Base-by-base conservation (phyloP, 176 grass and related monocot species). In the Carex littledalei region DNA sequence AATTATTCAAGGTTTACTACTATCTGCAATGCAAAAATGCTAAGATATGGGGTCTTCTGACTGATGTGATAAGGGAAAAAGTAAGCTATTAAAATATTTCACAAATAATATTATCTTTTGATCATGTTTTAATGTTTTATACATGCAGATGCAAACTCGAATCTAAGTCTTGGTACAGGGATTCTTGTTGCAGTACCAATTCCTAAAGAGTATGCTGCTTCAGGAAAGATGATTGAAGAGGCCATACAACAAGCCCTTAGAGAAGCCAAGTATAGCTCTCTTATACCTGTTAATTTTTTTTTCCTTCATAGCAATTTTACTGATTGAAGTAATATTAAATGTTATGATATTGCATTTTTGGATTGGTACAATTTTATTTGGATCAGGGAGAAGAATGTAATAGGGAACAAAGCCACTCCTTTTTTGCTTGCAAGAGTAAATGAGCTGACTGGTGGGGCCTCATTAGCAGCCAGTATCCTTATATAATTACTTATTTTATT, bases 351-450 rank as follows among this genome's bases (percentile, higher is more conserved):
- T 39, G 4, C 37, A 39, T 39, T 39, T 39, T 39, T 84, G 32
- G 22, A 21, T 31, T 84, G 22, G 35, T 70, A n/a, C 41, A 57
- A 24, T 70, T 37, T 39, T 39, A 81, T 88, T 75, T 90, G 86
- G 52, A 12, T 78, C 87, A 94, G 94, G 63, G 87, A 91, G 49
- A 94, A 86, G 49, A 93, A 81, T 85, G 90, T 97, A 64, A 88
- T 45, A 35, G 92, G 95, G 57, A 98, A 94, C 35, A 79, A 87
- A 31, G 91, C 85, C 10, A 97, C 92, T 43, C 94, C 94, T 21
- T 97, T 94, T 85, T 81, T 94, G 78, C 92, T 97, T 80, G 85
- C 88, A 31, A 89, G 94, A 91, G 94, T 94, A 81, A 97, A 94
- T 87, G 90, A 92, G 56, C 87, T 94, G 37, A 97, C 90, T 16